These are phyloP conservation scores for Arachnomyces sp. DNA, from an alignment of 2,329 filamentous ascomycete genomes.

Conservation along the genomic window DNA sequence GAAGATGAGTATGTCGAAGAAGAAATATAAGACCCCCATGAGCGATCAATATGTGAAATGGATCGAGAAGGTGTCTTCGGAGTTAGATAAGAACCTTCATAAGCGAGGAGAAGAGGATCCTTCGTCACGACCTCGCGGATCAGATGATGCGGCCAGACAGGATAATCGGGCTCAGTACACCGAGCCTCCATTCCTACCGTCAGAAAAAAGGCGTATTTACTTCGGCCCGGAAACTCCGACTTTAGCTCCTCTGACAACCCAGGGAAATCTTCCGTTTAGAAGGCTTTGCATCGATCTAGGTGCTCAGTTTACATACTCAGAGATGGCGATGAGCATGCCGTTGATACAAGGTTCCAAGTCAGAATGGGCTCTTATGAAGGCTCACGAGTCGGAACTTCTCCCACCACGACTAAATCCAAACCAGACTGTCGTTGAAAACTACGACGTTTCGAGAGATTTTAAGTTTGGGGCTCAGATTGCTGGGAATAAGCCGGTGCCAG, in stretches of 20 bases:
- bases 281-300: slow-evolving; percentile 82
- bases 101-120: slow-evolving; percentile 34
- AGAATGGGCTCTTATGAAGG: slow-evolving; percentile 93
- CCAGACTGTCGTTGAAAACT: slow-evolving; percentile 57
- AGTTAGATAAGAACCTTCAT: slow-evolving; percentile 42
- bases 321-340: slow-evolving; percentile 92
- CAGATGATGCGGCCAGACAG: slow-evolving; percentile 37
- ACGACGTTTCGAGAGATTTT: slow-evolving; percentile 73
- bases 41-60: slow-evolving; percentile 70
- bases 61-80: slow-evolving; percentile 57
- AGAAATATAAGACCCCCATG: slow-evolving; percentile 60
- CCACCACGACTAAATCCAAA: slow-evolving; percentile 57
- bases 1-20: slow-evolving; percentile 68
- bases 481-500: slow-evolving; percentile 84
- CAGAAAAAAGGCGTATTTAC: slow-evolving; percentile 88
- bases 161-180: slow-evolving; percentile 72
- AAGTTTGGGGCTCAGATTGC: slow-evolving; percentile 91
- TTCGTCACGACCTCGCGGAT: slow-evolving; percentile 13
- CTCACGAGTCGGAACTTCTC: slow-evolving; percentile 70
- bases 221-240: slow-evolving; percentile 90
- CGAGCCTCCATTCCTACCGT: slow-evolving; percentile 81
- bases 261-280: slow-evolving; percentile 91
- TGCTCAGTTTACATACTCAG: slow-evolving; percentile 89
- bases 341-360: slow-evolving; percentile 80
- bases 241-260: slow-evolving; percentile 89